Base-by-base conservation (phyloP, 257 asterid genomes). In the Ophiorrhiza pumila region DNA sequence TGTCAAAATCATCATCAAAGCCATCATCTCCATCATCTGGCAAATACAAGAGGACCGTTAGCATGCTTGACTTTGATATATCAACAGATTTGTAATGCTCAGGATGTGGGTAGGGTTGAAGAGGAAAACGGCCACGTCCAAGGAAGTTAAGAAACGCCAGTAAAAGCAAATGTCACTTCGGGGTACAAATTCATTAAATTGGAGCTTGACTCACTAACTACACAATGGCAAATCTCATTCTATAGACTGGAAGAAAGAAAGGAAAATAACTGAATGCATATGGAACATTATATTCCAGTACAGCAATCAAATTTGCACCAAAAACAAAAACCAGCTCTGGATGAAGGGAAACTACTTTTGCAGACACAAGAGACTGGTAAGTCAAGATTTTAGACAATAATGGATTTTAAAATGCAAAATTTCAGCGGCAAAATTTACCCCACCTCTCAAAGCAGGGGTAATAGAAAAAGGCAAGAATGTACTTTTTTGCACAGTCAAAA, bases 1-100 rank as follows among this genome's bases (percentile, higher is more conserved):
- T 87, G 85, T 89, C 92, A 84, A 91, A 91, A 82, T 93, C 98
- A 75, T 86, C 97, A 39, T 91, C 94, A 65, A 89, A 84, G 71
- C 78, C 95, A 71, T 84, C 80, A 61, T 78, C 88, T 18, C 86
- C 89, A 73, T 81, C 96, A 82, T 93, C 97, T 90, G 85, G 76
- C 41, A 81, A 81, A 77, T 49, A 25, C 59, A 69, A 79, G 41
- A 22, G 37, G 11, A 11, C 14, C 66, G 37, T 55, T 67, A 71
- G 0, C 15, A 25, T 29, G 64, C 69, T 31, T 55, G 4, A 56
- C 52, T 25, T 49, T 37, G 22, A 20, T 25, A 41, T 8, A 37
- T 57, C 37, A 68, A 56, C 12, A 39, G 37, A n/a, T 60, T 47
- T 34, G 20, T 49, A n/a, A n/a, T 5, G 8, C 13, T 10, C 6